Conservation (phyloP, 2,329 filamentous ascomycete genomes). For the Claviceps paspali region DNA sequence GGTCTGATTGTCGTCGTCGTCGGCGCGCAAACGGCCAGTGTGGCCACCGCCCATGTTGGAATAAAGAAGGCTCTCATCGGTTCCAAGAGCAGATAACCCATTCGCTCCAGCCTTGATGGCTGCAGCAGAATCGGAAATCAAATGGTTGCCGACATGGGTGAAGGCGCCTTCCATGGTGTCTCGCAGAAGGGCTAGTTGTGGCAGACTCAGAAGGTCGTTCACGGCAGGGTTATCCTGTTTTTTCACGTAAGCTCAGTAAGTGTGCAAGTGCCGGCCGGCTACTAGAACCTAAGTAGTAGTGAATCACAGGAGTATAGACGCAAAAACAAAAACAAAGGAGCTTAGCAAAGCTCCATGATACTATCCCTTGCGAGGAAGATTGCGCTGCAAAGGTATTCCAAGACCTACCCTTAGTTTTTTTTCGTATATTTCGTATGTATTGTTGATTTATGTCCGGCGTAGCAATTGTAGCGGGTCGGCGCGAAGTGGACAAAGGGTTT, state of each 20-base stretch:
- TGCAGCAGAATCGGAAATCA: slow-evolving; percentile 68
- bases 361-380: neutral
- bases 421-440: neutral
- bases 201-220: slow-evolving; percentile 5
- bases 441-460: slow-evolving; percentile 4
- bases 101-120: slow-evolving; percentile 81
- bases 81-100: slow-evolving; percentile 52
- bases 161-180: slow-evolving; percentile 70
- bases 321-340: neutral
- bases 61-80: slow-evolving; percentile 70
- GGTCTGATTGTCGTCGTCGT: slow-evolving; percentile 81
- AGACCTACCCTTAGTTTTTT: slow-evolving; percentile 5
- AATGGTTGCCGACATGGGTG: slow-evolving; percentile 73
- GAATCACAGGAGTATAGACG: neutral
- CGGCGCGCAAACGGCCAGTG: slow-evolving; percentile 52
- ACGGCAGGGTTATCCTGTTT: neutral
- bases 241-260: neutral
- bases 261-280: no score
- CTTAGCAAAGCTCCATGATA: neutral
- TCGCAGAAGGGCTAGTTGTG: slow-evolving; percentile 5
- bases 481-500: slow-evolving; percentile 15
- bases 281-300: no score
- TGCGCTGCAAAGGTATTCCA: neutral
- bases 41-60: slow-evolving; percentile 45
- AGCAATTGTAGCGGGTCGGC: slow-evolving; percentile 12